Evolutionary conservation across 257 asterid genomes (phyloP).

Genomic region (Haberlea rhodopensis): DNA sequence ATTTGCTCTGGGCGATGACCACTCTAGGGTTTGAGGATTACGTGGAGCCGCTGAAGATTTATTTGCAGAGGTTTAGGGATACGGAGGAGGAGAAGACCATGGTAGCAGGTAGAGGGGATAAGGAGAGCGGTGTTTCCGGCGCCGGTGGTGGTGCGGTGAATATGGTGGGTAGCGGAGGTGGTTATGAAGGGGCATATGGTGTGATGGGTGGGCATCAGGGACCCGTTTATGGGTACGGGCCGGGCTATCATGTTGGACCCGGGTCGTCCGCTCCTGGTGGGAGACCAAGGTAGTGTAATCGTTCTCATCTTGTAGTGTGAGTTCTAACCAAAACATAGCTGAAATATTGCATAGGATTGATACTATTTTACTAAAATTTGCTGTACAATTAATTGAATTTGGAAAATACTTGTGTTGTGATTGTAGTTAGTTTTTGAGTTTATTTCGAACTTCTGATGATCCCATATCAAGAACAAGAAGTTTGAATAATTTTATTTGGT

Average conservation of each 20-base stretch:
- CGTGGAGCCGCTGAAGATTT: slow-evolving; percentile 38
- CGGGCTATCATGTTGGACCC: not conserved
- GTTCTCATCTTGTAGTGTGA: too few relatives aligned
- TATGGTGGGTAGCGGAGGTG: not conserved
- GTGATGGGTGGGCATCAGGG: not conserved
- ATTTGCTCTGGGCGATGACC: slow-evolving; percentile 39
- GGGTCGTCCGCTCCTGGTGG: not conserved
- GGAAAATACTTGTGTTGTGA: too few relatives aligned
- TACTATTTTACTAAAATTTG: too few relatives aligned
- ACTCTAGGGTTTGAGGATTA: slow-evolving; percentile 37
- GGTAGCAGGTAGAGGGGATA: slow-evolving; percentile 31
- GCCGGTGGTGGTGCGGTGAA: too few relatives aligned
- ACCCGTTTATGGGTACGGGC: not conserved
- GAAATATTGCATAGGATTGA: too few relatives aligned
- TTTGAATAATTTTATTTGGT: too few relatives aligned
- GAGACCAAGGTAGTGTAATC: not conserved
- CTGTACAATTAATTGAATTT: too few relatives aligned
- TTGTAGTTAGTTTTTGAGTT: too few relatives aligned
- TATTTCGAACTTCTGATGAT: too few relatives aligned
- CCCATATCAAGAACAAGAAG: too few relatives aligned
- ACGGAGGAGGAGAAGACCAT: slow-evolving; percentile 41
- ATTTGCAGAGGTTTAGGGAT: slow-evolving; percentile 40
- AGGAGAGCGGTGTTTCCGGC: slow-evolving; percentile 24
- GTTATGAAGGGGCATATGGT: slow-evolving; percentile 21
- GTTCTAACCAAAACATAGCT: too few relatives aligned